Base-by-base conservation (phyloP, 805 yeast genomes). In the Zygoascus ofunaensis region DNA sequence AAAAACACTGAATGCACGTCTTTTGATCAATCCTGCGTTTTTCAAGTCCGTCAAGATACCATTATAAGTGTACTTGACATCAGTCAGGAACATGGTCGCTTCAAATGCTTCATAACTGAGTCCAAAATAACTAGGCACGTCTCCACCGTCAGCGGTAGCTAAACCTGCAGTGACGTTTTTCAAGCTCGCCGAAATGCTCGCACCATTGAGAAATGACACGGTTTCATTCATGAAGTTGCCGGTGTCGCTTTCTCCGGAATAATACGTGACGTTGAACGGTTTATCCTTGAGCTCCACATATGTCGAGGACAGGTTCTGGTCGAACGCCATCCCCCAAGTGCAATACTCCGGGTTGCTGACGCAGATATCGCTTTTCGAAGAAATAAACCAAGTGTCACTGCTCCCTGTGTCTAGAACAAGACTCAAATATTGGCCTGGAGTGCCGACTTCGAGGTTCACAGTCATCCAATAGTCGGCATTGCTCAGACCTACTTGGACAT, bases 171-270 rank as follows among this genome's bases (percentile, higher is more conserved):
- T 76, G 24, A 82, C 63, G 45, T 68, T 64, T 0, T 66, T 49
- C 10, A 84, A 65, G 2, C 68, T 61, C 40, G 69, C 73, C 38
- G 79, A 77, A 43, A 84, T 54, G 2, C 53, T 48, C 10, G 17
- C 17, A 4, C 43, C 43, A 14, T 23, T 24, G 3, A 41, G 12
- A 21, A 23, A 22, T 10, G 18, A 8, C 3, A 87, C 69, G 34
- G 66, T 64, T 55, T 87, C 96, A 36, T 66, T 58, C n/a, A 80
- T 87, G 71, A 74, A 77, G n/a, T 50, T 52, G 15, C 84, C 84
- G n/a, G 53, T 53, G 8, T 80, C 49, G 18, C 46, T 47, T 3
- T 39, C 22, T 3, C 47, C 48, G 18, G 38, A 41, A 10, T 26
- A 46, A 34, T 51, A 51, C 19, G 50, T 47, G 41, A 47, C 49